These are phyloP conservation scores for Fusarium agapanthi DNA, from an alignment of 2,329 filamentous ascomycete genomes.

Conservation along the genomic window DNA sequence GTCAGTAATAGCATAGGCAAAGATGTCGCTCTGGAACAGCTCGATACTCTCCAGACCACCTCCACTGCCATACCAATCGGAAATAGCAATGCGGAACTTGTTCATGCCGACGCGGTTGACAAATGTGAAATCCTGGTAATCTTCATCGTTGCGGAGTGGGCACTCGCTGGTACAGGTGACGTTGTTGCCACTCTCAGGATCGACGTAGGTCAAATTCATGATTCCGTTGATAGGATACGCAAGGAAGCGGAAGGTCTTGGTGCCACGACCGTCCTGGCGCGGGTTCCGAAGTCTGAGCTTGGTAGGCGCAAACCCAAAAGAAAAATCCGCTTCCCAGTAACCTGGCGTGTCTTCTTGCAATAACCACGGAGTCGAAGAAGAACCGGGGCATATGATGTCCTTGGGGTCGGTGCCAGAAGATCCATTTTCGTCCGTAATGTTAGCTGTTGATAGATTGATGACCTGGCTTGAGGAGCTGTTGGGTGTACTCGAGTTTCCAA, in stretches of 20 bases:
- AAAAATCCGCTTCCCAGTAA: constrained; percentile 84
- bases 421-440: constrained; percentile 73
- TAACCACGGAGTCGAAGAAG: constrained; percentile 79
- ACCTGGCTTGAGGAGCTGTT: constrained; percentile 76
- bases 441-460: constrained; percentile 84
- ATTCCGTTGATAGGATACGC: constrained; percentile 89
- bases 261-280: constrained; percentile 82
- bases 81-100: constrained; percentile 84
- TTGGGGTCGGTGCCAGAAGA: constrained; percentile 71
- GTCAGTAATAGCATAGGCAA: constrained; percentile 81
- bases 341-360: constrained; percentile 78
- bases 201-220: constrained; percentile 93
- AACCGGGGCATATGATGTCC: constrained; percentile 81
- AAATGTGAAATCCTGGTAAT: constrained; percentile 90
- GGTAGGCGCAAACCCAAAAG: constrained; percentile 85
- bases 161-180: constrained; percentile 82
- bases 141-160: constrained; percentile 77
- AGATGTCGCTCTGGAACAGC: constrained; percentile 86
- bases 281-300: constrained; percentile 92
- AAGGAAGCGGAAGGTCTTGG: constrained; percentile 86
- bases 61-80: constrained; percentile 85
- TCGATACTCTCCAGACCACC: constrained; percentile 88
- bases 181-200: constrained; percentile 74
- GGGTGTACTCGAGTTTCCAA: constrained; percentile 80
- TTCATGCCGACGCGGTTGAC: constrained; percentile 90